phyloP scores from a whole-genome alignment of 257 asterid species.

The Solanum sejunctum region DNA sequence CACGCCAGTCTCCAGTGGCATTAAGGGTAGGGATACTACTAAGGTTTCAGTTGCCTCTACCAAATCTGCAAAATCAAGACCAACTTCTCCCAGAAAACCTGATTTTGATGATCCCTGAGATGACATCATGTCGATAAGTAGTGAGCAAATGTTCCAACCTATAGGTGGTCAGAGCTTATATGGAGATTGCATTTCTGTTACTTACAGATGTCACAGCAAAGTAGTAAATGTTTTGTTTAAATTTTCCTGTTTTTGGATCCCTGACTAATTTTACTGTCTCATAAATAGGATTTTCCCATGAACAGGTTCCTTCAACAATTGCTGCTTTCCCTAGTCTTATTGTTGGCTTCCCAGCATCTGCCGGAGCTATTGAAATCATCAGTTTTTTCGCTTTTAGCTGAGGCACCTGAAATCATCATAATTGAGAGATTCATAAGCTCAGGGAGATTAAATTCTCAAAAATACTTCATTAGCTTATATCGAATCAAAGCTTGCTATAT shows the following conservation, averaged over 20 bases:
- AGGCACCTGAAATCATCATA: conserved; percentile 57
- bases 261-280: conserved; percentile 65
- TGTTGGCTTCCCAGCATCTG: conserved; percentile 81
- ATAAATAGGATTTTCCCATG: conserved; percentile 71
- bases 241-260: conserved; percentile 63
- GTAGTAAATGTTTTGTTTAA: conserved; percentile 67
- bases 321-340: conserved; percentile 59
- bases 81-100: conserved; percentile 82
- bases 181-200: conserved; percentile 4
- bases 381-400: conserved; percentile 65
- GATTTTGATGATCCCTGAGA: conserved; percentile 86
- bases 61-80: conserved; percentile 86
- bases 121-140: not conserved
- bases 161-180: not conserved
- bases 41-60: conserved; percentile 50
- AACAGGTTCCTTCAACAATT: conserved; percentile 67
- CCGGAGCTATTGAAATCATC: conserved; percentile 78
- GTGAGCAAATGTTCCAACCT: not conserved
- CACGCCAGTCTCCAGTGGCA: conserved; percentile 71
- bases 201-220: conserved; percentile 72
- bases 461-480: not conserved
- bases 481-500: not conserved
- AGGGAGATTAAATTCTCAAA: conserved; percentile 3
- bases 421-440: not conserved
- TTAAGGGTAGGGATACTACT: conserved; percentile 66